These are phyloP conservation scores for Globisporangium apiculatum DNA, from an alignment of 352 stramenopile genomes.

Conservation along the genomic window DNA sequence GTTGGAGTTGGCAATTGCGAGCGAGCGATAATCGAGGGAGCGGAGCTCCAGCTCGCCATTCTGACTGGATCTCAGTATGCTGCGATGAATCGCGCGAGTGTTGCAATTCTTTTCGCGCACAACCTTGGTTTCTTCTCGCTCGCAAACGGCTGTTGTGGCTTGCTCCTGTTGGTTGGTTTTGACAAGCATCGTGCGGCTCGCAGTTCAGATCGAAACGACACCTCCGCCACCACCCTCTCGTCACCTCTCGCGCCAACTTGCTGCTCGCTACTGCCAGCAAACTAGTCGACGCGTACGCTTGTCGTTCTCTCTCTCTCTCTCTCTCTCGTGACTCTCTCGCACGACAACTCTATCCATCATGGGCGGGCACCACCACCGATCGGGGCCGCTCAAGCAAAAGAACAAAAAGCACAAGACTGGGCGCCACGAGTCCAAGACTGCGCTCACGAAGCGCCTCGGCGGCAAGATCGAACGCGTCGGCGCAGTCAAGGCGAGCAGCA, in stretches of 20 bases:
- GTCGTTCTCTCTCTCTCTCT: background rate
- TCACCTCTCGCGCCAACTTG: background rate
- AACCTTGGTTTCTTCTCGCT: background rate
- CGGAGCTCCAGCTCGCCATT: background rate
- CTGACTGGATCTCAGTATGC: background rate
- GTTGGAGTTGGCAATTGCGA: background rate
- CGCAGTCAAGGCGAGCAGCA: slow-evolving; percentile 29
- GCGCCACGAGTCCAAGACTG: slow-evolving; percentile 77
- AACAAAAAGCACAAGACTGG: slow-evolving; percentile 92
- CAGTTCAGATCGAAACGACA: slow-evolving; percentile 12
- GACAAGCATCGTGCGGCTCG: slow-evolving; percentile 2
- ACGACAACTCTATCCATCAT: slow-evolving; percentile 20
- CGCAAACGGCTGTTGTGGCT: background rate
- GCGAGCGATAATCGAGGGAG: background rate
- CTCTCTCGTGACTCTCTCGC: background rate
- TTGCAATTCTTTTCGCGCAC: background rate
- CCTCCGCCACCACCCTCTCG: background rate
- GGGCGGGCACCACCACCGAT: slow-evolving; percentile 79
- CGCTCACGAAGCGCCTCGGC: slow-evolving; percentile 53
- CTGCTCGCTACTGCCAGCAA: background rate
- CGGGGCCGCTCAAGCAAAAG: slow-evolving; percentile 84
- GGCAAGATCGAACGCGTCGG: slow-evolving; percentile 67
- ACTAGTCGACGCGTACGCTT: background rate
- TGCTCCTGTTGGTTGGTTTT: slow-evolving; percentile 6
- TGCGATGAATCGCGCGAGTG: background rate